Percentiles rank a stretch among this genome's conserved stretches.
Conservation (phyloP, 768 basidiomycete species). For the Leccinellum rugosiceps region DNA sequence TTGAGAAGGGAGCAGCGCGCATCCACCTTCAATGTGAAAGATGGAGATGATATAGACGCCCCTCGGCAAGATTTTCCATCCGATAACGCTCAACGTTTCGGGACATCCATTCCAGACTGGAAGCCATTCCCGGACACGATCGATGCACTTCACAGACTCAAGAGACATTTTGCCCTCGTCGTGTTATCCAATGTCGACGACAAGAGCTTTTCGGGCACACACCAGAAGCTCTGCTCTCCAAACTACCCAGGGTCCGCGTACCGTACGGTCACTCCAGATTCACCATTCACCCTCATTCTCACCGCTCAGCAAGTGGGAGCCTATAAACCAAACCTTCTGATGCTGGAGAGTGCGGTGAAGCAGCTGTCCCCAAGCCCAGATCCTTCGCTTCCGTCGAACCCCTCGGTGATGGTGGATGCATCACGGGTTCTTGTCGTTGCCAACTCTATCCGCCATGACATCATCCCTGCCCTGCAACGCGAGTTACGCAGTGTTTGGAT, state of each 20-base stretch:
- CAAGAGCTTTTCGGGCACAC: slow-evolving; percentile 58
- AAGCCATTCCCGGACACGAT: slow-evolving; percentile 64
- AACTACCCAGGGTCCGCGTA: slow-evolving; percentile 29
- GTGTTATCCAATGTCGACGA: slow-evolving; percentile 78
- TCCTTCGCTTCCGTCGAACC: slow-evolving; percentile 17
- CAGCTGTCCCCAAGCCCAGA: slow-evolving; percentile 24
- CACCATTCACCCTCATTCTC: slow-evolving; percentile 62
- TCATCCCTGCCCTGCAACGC: slow-evolving; percentile 55
- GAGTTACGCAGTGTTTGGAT: slow-evolving; percentile 66
- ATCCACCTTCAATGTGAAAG: slow-evolving; percentile 2
- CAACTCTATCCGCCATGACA: slow-evolving; percentile 64
- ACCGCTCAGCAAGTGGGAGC: slow-evolving; percentile 73
- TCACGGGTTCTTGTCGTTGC: slow-evolving; percentile 60
- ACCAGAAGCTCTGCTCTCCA: slow-evolving; percentile 40
- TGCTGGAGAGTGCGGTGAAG: slow-evolving; percentile 34
- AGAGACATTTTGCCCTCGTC: slow-evolving; percentile 62
- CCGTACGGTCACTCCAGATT: slow-evolving; percentile 40
- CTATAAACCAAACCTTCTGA: slow-evolving; percentile 60
- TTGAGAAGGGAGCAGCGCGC: slow-evolving; percentile 19
- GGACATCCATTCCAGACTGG: slow-evolving; percentile 60
- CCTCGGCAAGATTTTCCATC: neutral
- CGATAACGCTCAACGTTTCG: slow-evolving; percentile 48
- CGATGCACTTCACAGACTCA: slow-evolving; percentile 55
- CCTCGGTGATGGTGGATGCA: slow-evolving; percentile 29
- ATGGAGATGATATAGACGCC: neutral